A percentile compares a stretch with the other conserved stretches of the same genome.
Evolutionary conservation across 2,329 filamentous ascomycete genomes (phyloP).

Genomic region (Metarhizium rileyi): DNA sequence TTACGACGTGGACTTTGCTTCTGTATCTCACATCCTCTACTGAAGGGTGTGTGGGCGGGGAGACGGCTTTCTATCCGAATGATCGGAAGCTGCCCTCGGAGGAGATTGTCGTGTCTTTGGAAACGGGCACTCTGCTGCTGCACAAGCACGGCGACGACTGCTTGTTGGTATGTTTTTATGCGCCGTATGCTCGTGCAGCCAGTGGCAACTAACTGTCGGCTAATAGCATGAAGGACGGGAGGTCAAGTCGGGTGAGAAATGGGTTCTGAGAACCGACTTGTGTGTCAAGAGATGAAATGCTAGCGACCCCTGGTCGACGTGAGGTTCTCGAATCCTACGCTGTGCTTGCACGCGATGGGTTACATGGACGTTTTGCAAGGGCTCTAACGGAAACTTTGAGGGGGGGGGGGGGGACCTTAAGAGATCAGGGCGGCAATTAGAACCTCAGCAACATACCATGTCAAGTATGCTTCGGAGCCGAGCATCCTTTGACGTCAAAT

Average conservation of each 20-base stretch:
- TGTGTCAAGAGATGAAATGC: conserved; percentile 45
- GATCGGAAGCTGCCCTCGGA: conserved; percentile 45
- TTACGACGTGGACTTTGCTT: conserved; percentile 83
- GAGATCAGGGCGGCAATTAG: too few species aligned
- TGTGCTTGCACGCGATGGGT: too few species aligned
- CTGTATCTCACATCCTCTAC: conserved; percentile 72
- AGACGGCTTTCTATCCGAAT: conserved; percentile 85
- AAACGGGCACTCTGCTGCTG: conserved; percentile 77
- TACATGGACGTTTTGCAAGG: too few species aligned
- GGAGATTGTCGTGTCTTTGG: conserved; percentile 62
- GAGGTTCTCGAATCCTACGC: not conserved
- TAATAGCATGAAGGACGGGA: conserved; percentile 69
- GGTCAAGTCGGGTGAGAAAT: conserved; percentile 75
- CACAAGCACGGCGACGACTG: conserved; percentile 87
- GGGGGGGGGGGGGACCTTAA: too few species aligned
- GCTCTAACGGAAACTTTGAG: too few species aligned
- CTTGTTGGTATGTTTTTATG: conserved; percentile 49
- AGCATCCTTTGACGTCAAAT: too few species aligned
- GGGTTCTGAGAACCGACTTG: conserved; percentile 79
- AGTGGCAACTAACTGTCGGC: conserved; percentile 15
- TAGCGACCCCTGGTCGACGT: not conserved
- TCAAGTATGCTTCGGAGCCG: too few species aligned
- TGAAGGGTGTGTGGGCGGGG: conserved; percentile 72
- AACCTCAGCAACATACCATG: too few species aligned
- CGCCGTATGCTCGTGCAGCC: not conserved